These are phyloP conservation scores for Wolfiporia cocos DNA, from an alignment of 1,284 basidiomycete species.

Conservation along the genomic window DNA sequence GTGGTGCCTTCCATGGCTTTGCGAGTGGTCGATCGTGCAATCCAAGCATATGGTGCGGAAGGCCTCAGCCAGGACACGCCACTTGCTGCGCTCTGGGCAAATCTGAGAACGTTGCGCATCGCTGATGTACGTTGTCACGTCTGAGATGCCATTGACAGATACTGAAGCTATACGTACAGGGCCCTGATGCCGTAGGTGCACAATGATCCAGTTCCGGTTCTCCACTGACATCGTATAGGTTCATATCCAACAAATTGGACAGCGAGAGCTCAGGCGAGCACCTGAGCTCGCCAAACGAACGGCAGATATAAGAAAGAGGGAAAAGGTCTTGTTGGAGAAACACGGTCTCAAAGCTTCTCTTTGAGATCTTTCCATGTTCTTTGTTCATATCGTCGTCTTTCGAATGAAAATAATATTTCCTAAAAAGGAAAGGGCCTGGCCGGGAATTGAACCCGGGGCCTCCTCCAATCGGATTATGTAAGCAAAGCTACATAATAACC, in stretches of 20 bases:
- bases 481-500: not conserved
- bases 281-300: conserved; percentile 46
- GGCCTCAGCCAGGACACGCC: conserved; percentile 89
- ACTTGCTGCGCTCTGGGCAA: conserved; percentile 76
- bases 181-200: conserved; percentile 68
- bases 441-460: conserved; percentile 84
- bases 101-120: conserved; percentile 81
- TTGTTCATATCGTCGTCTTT: not conserved
- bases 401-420: too few species aligned
- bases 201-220: not conserved
- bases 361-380: conserved; percentile 20
- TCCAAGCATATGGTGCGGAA: conserved; percentile 93
- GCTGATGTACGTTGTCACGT: conserved; percentile 68
- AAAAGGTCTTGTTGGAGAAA: conserved; percentile 50
- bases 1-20: conserved; percentile 89
- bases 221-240: conserved; percentile 44
- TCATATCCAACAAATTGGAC: conserved; percentile 92
- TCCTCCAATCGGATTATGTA: conserved; percentile 46
- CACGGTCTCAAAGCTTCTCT: conserved; percentile 54
- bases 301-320: conserved; percentile 51
- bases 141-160: not conserved
- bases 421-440: conserved; percentile 54
- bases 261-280: conserved; percentile 75
- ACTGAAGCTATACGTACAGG: conserved; percentile 35
- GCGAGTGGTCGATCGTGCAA: conserved; percentile 86